A percentile compares a stretch with the other conserved stretches of the same genome.
phyloP scores from a whole-genome alignment of 2,329 filamentous ascomycete species.

The Stemphylium beticola region DNA sequence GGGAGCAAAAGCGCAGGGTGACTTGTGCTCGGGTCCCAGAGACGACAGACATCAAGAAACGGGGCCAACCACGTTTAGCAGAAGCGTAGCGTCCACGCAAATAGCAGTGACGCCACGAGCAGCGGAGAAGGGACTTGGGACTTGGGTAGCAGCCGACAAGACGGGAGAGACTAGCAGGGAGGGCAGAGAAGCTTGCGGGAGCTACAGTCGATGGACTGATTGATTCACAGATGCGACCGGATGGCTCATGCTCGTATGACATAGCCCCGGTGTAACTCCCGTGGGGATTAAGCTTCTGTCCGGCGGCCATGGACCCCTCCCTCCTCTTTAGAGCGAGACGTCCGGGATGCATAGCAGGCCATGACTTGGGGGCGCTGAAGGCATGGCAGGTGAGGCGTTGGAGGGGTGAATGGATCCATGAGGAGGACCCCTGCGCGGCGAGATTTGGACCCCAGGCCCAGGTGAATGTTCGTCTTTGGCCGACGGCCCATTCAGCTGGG shows the following conservation, averaged over 20 bases:
- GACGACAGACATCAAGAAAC: conserved; percentile 37
- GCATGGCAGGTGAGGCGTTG: background rate
- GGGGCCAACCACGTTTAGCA: conserved; percentile 37
- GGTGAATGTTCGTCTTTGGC: conserved; percentile 6
- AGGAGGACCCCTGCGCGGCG: conserved; percentile 9
- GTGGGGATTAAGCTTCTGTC: conserved; percentile 41
- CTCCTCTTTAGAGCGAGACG: conserved; percentile 18
- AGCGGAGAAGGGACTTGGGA: conserved; percentile 34
- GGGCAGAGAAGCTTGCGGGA: conserved; percentile 44
- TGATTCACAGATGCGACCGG: conserved; percentile 41
- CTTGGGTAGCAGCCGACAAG: conserved; percentile 42
- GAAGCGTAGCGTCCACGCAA: conserved; percentile 37
- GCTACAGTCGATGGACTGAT: conserved; percentile 42
- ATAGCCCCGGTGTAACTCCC: conserved; percentile 50
- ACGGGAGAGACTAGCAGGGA: conserved; percentile 47
- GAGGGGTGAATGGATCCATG: conserved; percentile 1
- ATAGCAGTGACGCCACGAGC: conserved; percentile 46
- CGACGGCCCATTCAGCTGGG: conserved; percentile 14
- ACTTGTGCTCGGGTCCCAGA: conserved; percentile 46
- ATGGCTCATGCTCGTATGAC: conserved; percentile 48
- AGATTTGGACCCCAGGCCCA: conserved; percentile 11
- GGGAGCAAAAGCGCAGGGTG: conserved; percentile 43
- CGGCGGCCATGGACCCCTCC: conserved; percentile 36
- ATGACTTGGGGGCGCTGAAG: background rate
- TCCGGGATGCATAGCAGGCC: background rate